Evolutionary conservation across 495 filamentous ascomycete genomes (phyloP), one percentile per base, ranked within the genome.

Genomic region (Friedmanniomyces simplex): DNA sequence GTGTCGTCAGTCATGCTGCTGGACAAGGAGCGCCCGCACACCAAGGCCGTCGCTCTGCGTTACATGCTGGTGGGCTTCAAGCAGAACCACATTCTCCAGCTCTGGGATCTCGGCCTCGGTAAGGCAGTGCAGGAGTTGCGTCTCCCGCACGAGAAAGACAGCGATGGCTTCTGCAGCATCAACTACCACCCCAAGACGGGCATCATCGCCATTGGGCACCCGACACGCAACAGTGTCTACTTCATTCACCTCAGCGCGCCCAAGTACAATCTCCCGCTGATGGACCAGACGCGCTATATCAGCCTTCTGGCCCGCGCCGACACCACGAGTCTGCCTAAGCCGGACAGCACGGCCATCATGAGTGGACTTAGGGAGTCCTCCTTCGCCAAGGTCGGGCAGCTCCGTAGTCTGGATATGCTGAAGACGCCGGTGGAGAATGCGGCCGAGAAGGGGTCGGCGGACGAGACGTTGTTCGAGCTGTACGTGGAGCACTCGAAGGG

Each of bases 11-110:
- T 99, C 48, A 81, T 95, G 69, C 84, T 99, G 73, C 78, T 97
- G 61, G 94, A 99, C 71, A 97, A 97, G 76, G 81, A 86, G 68
- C 85, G 89, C 18, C 88, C 93, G 26, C 95, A 91, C 68, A 79
- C 82, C 68, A 93, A 88, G 71, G 85, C 85, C 32, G 83, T 84
- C 66, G 90, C 94, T 18, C 73, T 94, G 57, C 80, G 94, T 58
- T 99, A 97, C 73, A 82, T 97, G 71, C 80, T 99, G 57, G 91
- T 99, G 50, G 94, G 94, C 58, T 86, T 96, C 78, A 97, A 96
- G 74, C 94, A 97, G 70, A 99, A 99, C 70, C 94, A 99, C 73
- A 93, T 90, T 49, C 83, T 99, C 58, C 94, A 99, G 75, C 79
- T 99, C 55, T 99, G 94, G 94, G 94, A 99, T 79, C 86, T 99